A percentile compares a stretch with the other conserved stretches of the same genome.
These are phyloP conservation scores for Gynostemma pentaphyllum DNA, from an alignment of 306 rosid genomes.

Conservation along the genomic window DNA sequence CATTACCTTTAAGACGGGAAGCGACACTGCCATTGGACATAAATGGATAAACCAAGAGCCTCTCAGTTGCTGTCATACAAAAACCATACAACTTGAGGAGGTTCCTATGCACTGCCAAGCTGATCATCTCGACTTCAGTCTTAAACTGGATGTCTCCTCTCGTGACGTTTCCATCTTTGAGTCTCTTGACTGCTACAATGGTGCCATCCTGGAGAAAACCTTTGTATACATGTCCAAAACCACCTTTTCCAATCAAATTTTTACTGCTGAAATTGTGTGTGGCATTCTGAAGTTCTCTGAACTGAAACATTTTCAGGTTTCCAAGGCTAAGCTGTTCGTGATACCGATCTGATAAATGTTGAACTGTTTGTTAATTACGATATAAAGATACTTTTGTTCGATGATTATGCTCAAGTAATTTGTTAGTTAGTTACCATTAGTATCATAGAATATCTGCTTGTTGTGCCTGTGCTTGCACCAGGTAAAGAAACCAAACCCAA, in stretches of 20 bases:
- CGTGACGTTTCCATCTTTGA: conserved; percentile 44
- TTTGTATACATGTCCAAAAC: conserved; percentile 59
- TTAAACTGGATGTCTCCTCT: conserved; percentile 58
- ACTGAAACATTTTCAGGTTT: conserved; percentile 45
- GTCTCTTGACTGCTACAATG: conserved; percentile 51
- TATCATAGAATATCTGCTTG: conserved; percentile 80
- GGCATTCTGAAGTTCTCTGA: conserved; percentile 53
- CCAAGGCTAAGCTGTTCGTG: conserved; percentile 45
- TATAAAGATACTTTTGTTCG: background rate
- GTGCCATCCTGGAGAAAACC: conserved; percentile 50
- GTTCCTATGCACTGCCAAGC: conserved; percentile 58
- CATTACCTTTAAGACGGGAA: conserved; percentile 50
- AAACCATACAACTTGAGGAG: conserved; percentile 57
- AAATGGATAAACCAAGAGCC: conserved; percentile 59
- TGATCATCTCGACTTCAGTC: conserved; percentile 63
- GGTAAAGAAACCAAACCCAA: conserved; percentile 65
- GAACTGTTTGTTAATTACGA: background rate
- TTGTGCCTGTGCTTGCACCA: conserved; percentile 81
- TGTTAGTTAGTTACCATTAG: conserved; percentile 34
- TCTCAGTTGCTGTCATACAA: conserved; percentile 40
- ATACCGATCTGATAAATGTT: conserved; percentile 29
- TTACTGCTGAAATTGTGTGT: conserved; percentile 57
- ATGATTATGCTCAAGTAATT: background rate
- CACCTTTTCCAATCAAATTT: conserved; percentile 54
- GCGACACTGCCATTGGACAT: conserved; percentile 73